phyloP scores from a whole-genome alignment of 352 stramenopile genomes.

The Pythium volutum region DNA sequence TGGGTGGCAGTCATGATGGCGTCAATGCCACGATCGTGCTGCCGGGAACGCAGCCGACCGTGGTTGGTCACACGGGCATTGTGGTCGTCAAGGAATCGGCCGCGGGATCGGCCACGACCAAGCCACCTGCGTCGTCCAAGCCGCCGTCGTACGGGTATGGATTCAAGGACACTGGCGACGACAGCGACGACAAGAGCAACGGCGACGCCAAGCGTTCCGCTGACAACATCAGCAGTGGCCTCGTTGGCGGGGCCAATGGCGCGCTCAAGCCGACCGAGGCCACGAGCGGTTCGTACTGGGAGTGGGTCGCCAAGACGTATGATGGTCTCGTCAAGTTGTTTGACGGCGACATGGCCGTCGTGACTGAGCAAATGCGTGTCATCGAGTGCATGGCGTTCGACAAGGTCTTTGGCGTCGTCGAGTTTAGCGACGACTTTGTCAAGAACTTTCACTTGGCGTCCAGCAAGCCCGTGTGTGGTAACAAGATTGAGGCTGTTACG shows the following conservation, averaged over 20 bases:
- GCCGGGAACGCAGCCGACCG: neutral
- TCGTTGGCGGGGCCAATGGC: neutral
- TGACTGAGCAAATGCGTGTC: constrained; percentile 57
- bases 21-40: neutral
- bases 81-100: constrained; percentile 4
- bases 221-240: neutral
- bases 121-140: constrained; percentile 28
- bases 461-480: constrained; percentile 40
- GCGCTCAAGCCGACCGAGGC: constrained; percentile 23
- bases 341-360: constrained; percentile 54
- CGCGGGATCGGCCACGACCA: neutral
- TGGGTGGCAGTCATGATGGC: too few relatives aligned
- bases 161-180: constrained; percentile 9
- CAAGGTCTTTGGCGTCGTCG: constrained; percentile 43
- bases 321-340: constrained; percentile 52
- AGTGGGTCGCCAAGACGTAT: constrained; percentile 60
- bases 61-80: constrained; percentile 11
- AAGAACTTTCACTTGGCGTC: constrained; percentile 52
- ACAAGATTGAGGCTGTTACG: constrained; percentile 48
- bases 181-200: constrained; percentile 15
- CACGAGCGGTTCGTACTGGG: constrained; percentile 58
- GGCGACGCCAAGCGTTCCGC: neutral
- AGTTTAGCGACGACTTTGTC: constrained; percentile 49
- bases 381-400: constrained; percentile 62
- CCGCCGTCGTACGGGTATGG: constrained; percentile 23